phyloP scores from a whole-genome alignment of 495 filamentous ascomycete genomes.

The Penicillium nucicola region DNA sequence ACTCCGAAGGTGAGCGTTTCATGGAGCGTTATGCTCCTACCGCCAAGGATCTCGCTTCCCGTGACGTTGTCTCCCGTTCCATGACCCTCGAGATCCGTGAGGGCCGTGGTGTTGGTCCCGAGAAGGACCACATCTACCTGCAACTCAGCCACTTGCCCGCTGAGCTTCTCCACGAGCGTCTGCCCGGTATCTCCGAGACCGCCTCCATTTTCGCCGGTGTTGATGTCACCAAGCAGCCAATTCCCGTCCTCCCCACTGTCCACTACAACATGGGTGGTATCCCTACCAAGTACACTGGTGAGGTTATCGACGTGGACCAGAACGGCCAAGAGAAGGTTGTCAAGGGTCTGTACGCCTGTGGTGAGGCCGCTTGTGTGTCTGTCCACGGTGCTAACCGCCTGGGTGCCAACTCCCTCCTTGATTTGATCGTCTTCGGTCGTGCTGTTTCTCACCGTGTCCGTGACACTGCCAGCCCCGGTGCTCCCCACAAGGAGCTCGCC shows the following conservation, averaged over 20 bases:
- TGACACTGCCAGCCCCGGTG: slow-evolving; percentile 79
- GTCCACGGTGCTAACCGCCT: slow-evolving; percentile 97
- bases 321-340: slow-evolving; percentile 87
- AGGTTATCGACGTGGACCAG: slow-evolving; percentile 83
- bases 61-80: slow-evolving; percentile 91
- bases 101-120: slow-evolving; percentile 89
- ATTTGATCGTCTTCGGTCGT: slow-evolving; percentile 94
- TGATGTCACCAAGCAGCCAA: slow-evolving; percentile 93
- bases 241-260: slow-evolving; percentile 93
- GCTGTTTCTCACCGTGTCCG: slow-evolving; percentile 94
- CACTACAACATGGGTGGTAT: slow-evolving; percentile 99
- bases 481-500: slow-evolving; percentile 68
- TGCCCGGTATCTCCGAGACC: slow-evolving; percentile 97
- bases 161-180: slow-evolving; percentile 89
- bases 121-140: slow-evolving; percentile 97
- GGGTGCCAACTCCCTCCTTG: slow-evolving; percentile 95
- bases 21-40: slow-evolving; percentile 99
- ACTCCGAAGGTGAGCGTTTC: slow-evolving; percentile 95
- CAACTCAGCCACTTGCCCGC: slow-evolving; percentile 91
- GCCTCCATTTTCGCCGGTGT: slow-evolving; percentile 95
- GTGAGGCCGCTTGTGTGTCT: slow-evolving; percentile 95
- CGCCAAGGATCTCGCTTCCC: slow-evolving; percentile 90
- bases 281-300: slow-evolving; percentile 93
- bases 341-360: slow-evolving; percentile 91
- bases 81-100: slow-evolving; percentile 98